Base-by-base conservation (phyloP, 2,329 filamentous ascomycete genomes). In the Paraphaeosphaeria minitans region DNA sequence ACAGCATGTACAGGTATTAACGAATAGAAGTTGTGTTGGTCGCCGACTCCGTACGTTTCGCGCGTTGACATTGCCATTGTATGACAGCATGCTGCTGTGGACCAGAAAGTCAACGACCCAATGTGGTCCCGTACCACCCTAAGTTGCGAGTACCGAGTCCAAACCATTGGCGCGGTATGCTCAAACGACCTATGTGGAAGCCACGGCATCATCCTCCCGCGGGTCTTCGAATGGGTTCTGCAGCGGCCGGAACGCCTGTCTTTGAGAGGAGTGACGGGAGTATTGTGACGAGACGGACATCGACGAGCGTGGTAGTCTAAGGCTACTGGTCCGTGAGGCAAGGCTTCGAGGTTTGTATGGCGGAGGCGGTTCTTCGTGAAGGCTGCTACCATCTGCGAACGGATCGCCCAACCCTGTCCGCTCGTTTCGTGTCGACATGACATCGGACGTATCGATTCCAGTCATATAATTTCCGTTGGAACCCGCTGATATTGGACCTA, bases 361-460 rank as follows among this genome's bases (percentile, higher is more conserved):
- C 43, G 75, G 75, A 12, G 75, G 75, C 21, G 74, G 72, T 43
- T 76, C 75, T 43, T 67, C 68, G 31, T 61, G 50, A 3, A 74
- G 53, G 21, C 68, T 71, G 42, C 66, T 65, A 19, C 61, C 63
- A 50, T 76, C 73, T 49, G 68, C 66, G 27, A 76, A 76, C 1
- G 71, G 72, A 49, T 77, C 68, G 8, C 60, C 63, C 5, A 69
- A 47, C 8, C 60, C 66, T 39, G 63, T 69, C 8, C 62, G 60
- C 2, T 66, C 61, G 19, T 67, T 65, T 35, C 61, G 66, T 49
- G 75, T 59, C 2, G 74, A 77, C 1, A 76, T 61, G 16, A 72
- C 61, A 35, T 77, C 75, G 3, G 75, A 76, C 2, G 74, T 77
- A 55, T 77, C 75, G 42, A 77, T 75, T 13, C 75, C 75, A 22